Evolutionary conservation across 202 grass and related monocot genomes (phyloP).

Genomic region (Schoenoplectus tabernaemontani): DNA sequence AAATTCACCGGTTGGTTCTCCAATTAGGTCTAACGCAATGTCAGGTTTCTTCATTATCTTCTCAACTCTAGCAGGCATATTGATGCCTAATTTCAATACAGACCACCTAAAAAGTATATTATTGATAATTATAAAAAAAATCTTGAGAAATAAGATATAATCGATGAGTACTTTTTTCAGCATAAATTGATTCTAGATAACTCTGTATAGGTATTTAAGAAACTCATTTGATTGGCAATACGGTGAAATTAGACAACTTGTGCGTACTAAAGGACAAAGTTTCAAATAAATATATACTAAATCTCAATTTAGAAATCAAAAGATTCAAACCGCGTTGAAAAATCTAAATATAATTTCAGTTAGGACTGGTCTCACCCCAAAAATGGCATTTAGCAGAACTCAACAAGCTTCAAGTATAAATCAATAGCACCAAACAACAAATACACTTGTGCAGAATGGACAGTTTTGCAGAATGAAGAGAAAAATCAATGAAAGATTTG

Average conservation of each 20-base stretch:
- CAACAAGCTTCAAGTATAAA: background rate
- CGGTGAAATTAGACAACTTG: too few species aligned
- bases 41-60: slow-evolving; percentile 49
- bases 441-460: background rate
- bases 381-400: background rate
- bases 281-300: too few species aligned
- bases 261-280: too few species aligned
- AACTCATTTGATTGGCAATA: too few species aligned
- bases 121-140: too few species aligned
- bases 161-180: too few species aligned
- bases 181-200: too few species aligned
- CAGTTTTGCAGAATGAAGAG: too few species aligned
- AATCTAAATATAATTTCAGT: background rate
- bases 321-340: too few species aligned
- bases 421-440: background rate
- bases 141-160: too few species aligned
- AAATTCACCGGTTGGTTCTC: slow-evolving; percentile 80
- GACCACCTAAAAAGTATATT: slow-evolving; percentile 53
- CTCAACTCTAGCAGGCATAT: slow-evolving; percentile 85
- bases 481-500: background rate
- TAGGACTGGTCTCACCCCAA: background rate
- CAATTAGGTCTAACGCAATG: slow-evolving; percentile 38
- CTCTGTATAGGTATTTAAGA: too few species aligned
- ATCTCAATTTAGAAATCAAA: background rate
- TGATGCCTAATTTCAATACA: slow-evolving; percentile 43